Evolutionary conservation across 2,329 filamentous ascomycete species (phyloP), one percentile per base, ranked within the genome.

Genomic region (Didymella pinodella): DNA sequence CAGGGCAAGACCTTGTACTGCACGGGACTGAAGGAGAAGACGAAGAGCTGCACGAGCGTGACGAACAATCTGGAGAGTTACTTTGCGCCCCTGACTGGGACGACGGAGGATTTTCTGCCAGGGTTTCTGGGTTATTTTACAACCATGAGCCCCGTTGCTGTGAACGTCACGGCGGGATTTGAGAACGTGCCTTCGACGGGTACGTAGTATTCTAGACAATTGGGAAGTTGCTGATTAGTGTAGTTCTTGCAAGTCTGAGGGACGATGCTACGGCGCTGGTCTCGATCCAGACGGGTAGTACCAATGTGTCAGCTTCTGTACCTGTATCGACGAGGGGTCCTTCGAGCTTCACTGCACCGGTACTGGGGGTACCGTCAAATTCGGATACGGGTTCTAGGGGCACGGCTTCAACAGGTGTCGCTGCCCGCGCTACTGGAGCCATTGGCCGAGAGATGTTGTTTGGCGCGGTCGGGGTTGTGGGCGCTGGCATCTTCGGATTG

Each of bases 41-140:
- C 56, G n/a, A 59, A 62, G 40, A 59, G 38, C 6, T 62, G 60
- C 22, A 56, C 52, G 5, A 55, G 46, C 25, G 36, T 57, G 0
- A 57, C 44, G 2, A 57, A 57, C 12, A 34, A 10, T 20, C 16
- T 29, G 4, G 48, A 11, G 44, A 57, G 54, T 16, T 28, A 57
- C 16, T 41, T 57, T 20, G 54, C 54, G 8, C 54, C 54, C 4
- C 2, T 25, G 7, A 43, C 40, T 6, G 54, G 54, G 1, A 52
- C 48, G 3, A 40, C 55, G 20, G 26, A 16, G 7, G 45, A 49
- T 11, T 29, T 48, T 2, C 22, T 51, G n/a, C n/a, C 40, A 2
- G 56, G 52, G 16, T 59, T 59, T 16, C 16, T 59, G 32, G 45
- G 57, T 2, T 56, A 62, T 29, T 62, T 59, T 31, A 55, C 60